Percentiles rank a stretch among this genome's conserved stretches.
Conservation (phyloP, 208 protist genomes). For the Crithidia thermophila region DNA sequence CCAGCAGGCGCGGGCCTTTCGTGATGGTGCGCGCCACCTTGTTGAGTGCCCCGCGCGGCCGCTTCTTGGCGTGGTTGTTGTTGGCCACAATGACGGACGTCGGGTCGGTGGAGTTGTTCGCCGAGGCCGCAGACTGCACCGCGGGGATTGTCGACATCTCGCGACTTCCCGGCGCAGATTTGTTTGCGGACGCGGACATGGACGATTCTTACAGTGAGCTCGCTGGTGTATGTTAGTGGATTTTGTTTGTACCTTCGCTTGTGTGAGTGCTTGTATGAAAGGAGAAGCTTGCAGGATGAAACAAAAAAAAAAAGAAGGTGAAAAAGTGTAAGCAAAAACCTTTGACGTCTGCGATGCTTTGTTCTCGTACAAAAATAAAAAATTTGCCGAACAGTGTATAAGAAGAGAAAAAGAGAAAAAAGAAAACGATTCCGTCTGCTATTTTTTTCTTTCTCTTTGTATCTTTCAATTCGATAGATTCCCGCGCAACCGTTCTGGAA, state of each 20-base stretch:
- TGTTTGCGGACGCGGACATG: background rate
- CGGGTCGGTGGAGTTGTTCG: background rate
- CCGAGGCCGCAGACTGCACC: background rate
- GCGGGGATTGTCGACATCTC: slow-evolving; percentile 6
- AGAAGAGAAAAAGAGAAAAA: background rate
- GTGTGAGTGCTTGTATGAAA: background rate
- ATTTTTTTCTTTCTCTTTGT: too few species aligned
- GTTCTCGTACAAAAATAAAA: too few species aligned
- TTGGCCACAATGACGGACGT: slow-evolving; percentile 10
- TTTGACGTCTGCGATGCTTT: too few species aligned
- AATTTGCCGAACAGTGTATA: background rate
- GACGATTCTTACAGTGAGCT: background rate
- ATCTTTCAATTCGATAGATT: too few species aligned
- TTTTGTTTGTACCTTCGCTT: background rate
- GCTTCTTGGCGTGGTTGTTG: slow-evolving; percentile 25
- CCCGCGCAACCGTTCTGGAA: too few species aligned
- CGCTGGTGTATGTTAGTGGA: too few species aligned
- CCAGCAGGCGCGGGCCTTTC: slow-evolving; percentile 59
- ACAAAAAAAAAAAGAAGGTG: background rate
- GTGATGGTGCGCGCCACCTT: slow-evolving; percentile 45
- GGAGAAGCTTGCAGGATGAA: background rate
- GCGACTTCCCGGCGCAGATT: background rate
- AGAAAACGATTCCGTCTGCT: too few species aligned
- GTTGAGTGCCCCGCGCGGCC: slow-evolving; percentile 16
- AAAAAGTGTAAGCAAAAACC: background rate